A percentile compares a stretch with the other conserved stretches of the same genome.
These are phyloP conservation scores for Trichophyton mentagrophytes DNA, from an alignment of 2,329 filamentous ascomycete species.

Conservation along the genomic window DNA sequence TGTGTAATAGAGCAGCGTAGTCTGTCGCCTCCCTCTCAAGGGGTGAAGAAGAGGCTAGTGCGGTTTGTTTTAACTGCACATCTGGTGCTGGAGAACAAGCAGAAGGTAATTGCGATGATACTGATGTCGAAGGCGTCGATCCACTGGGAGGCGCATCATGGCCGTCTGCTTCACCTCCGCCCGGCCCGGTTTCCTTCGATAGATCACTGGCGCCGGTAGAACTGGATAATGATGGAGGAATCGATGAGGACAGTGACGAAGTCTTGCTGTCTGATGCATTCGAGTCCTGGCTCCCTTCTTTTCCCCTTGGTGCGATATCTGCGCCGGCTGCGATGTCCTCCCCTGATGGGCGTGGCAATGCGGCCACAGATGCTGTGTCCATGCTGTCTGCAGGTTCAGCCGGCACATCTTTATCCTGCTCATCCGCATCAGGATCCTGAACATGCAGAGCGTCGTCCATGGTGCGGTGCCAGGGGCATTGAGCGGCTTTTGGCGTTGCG, in stretches of 20 bases:
- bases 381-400: background rate
- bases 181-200: constrained; percentile 15
- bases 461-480: background rate
- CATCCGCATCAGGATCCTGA: background rate
- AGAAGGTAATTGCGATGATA: constrained; percentile 16
- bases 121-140: constrained; percentile 20
- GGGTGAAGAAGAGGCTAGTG: constrained; percentile 9
- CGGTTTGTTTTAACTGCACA: constrained; percentile 10
- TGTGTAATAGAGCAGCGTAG: constrained; percentile 21
- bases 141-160: constrained; percentile 20
- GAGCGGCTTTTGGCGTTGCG: background rate
- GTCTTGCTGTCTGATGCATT: background rate
- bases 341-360: background rate
- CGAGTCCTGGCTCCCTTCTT: background rate
- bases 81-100: constrained; percentile 13
- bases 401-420: background rate
- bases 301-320: background rate
- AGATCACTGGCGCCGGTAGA: constrained; percentile 14
- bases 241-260: background rate
- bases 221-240: constrained; percentile 5
- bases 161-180: constrained; percentile 12
- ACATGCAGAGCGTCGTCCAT: background rate
- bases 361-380: background rate
- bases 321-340: background rate
- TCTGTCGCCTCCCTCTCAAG: background rate